Evolutionary conservation across 169 alveolate species (phyloP).

Genomic region (Cyclospora cayetanensis): DNA sequence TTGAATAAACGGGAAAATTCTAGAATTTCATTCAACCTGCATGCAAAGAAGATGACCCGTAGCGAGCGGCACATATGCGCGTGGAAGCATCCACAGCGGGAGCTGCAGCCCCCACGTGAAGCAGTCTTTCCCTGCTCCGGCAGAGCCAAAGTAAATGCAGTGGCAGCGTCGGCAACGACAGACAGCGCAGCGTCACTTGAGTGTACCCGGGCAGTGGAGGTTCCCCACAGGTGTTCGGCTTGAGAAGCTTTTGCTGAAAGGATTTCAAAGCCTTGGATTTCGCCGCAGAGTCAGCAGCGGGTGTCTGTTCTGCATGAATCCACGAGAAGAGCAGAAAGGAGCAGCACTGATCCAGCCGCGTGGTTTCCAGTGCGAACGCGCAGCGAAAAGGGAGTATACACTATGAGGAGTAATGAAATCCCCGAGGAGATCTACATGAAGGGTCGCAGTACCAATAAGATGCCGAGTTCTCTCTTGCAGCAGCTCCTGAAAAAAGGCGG

Average conservation of each 20-base stretch:
- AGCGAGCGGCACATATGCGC: neutral
- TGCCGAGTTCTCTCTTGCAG: constrained; percentile 83
- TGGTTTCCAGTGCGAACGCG: too few relatives aligned
- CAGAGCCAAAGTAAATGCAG: neutral
- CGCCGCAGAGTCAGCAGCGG: constrained; percentile 70
- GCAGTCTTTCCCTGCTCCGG: neutral
- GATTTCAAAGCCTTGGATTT: constrained; percentile 78
- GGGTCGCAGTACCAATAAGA: constrained; percentile 70
- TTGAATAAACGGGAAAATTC: constrained; percentile 85
- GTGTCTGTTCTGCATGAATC: constrained; percentile 68
- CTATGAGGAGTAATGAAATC: too few relatives aligned
- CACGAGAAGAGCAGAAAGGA: neutral
- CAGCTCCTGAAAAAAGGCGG: constrained; percentile 87
- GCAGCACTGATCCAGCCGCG: too few relatives aligned
- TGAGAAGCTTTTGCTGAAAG: constrained; percentile 85
- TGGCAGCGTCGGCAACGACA: constrained; percentile 11
- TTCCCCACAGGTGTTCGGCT: constrained; percentile 70
- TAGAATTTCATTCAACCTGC: constrained; percentile 66
- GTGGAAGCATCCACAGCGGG: too few relatives aligned
- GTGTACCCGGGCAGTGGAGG: neutral
- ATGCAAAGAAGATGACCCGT: neutral
- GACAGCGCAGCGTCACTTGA: neutral
- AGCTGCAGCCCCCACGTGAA: neutral
- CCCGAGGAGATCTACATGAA: too few relatives aligned
- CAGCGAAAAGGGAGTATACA: too few relatives aligned